Evolutionary conservation across 805 yeast genomes (phyloP), one percentile per base, ranked within the genome.

Genomic region (Barnettozyma californica): DNA sequence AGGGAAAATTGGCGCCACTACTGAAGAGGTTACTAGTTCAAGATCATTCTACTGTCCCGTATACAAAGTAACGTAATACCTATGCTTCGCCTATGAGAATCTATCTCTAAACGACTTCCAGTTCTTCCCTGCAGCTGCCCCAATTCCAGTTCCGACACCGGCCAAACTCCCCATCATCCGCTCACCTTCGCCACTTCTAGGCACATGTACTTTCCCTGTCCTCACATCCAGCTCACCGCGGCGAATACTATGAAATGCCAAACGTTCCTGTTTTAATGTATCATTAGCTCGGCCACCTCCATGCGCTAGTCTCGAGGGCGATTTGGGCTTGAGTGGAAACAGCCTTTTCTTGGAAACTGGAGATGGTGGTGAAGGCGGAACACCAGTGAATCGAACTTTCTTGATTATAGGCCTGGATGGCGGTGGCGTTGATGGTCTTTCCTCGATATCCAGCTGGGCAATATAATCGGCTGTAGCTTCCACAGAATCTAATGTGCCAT

Each of bases 331-430:
- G 9, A 39, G 45, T 33, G 44, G 44, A 9, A 23, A 29, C 26
- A 43, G 20, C 14, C 40, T 45, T 26, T 36, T 43, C 44, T 41
- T 35, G 13, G 43, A 40, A 10, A 43, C 45, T 1, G 42, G 40
- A 2, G 55, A 59, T 10, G 54, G 59, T 26, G 48, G 57, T 27
- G 51, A 31, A 9, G 51, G 45, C 5, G 64, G 64, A 9, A 61
- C 59, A 14, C 65, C 64, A 16, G 50, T 59, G 44, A 61, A 61
- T 6, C 65, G 46, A 5, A 61, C 65, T 34, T 55, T 57, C 45
- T 61, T 61, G 16, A 59, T 37, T 2, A 48, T 51, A 14, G 36
- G 34, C 26, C 20, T 41, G n/a, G 45, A 38, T 38, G 47, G 33
- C 23, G 14, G 25, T 26, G 31, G 33, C 6, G 33, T 31, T 21